A percentile compares a stretch with the other conserved stretches of the same genome.
Evolutionary conservation across 2,329 filamentous ascomycete species (phyloP).

Genomic region (Neoascochyta sp.): DNA sequence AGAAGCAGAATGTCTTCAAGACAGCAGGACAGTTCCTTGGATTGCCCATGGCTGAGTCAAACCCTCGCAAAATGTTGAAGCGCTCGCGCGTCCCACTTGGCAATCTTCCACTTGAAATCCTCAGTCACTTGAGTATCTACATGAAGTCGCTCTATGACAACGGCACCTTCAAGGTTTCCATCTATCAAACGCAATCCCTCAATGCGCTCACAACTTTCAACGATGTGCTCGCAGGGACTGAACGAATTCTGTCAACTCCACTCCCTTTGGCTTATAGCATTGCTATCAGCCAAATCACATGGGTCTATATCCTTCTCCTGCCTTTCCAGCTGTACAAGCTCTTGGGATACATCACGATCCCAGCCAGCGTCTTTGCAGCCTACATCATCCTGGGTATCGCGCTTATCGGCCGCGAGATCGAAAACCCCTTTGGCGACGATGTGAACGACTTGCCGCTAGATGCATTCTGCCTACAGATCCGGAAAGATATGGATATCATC

Average conservation of each 20-base stretch:
- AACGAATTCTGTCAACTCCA: slow-evolving; percentile 76
- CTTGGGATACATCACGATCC: slow-evolving; percentile 71
- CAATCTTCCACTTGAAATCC: slow-evolving; percentile 75
- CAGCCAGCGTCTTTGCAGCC: slow-evolving; percentile 64
- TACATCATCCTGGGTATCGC: slow-evolving; percentile 81
- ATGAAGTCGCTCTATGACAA: slow-evolving; percentile 59
- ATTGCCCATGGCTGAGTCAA: slow-evolving; percentile 68
- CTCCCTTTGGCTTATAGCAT: slow-evolving; percentile 81
- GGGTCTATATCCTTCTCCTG: slow-evolving; percentile 74
- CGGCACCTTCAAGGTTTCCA: slow-evolving; percentile 53
- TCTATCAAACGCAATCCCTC: slow-evolving; percentile 59
- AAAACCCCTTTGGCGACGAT: slow-evolving; percentile 80
- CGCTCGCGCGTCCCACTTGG: slow-evolving; percentile 66
- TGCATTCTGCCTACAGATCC: slow-evolving; percentile 69
- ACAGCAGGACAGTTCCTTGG: slow-evolving; percentile 67
- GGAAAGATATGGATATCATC: slow-evolving; percentile 70
- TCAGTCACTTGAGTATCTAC: slow-evolving; percentile 66
- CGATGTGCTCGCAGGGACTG: slow-evolving; percentile 67
- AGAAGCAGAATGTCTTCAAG: slow-evolving; percentile 48
- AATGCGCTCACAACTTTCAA: slow-evolving; percentile 62
- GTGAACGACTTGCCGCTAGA: slow-evolving; percentile 70
- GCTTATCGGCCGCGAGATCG: slow-evolving; percentile 74
- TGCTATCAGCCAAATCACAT: slow-evolving; percentile 79
- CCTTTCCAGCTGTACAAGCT: slow-evolving; percentile 70
- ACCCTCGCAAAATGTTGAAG: slow-evolving; percentile 74